Conservation (phyloP, 2,329 filamentous ascomycete species). For the Onygena corvina region DNA sequence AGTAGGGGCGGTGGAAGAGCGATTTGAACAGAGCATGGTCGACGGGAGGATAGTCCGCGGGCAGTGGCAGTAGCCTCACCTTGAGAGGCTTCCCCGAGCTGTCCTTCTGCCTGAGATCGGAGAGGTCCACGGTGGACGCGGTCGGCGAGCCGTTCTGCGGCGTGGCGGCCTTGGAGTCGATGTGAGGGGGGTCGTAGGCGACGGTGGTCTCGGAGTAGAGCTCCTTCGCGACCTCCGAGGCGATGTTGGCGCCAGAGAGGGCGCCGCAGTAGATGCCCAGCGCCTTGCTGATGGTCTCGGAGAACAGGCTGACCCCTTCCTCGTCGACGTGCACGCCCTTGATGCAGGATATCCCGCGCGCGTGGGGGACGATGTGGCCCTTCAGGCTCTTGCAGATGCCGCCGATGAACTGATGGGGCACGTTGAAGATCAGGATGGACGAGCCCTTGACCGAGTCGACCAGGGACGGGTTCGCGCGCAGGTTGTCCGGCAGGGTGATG, state of each 20-base stretch:
- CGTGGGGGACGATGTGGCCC: constrained; percentile 82
- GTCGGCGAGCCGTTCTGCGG: constrained; percentile 43
- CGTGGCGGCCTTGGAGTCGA: constrained; percentile 70
- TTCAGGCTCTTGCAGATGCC: constrained; percentile 72
- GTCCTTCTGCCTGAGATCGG: constrained; percentile 53
- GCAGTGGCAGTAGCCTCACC: constrained; percentile 61
- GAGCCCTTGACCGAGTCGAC: constrained; percentile 67
- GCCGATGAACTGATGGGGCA: constrained; percentile 80
- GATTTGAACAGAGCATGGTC: constrained; percentile 72
- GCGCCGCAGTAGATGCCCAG: constrained; percentile 95
- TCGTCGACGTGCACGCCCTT: constrained; percentile 93
- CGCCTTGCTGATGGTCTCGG: constrained; percentile 81
- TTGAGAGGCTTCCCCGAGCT: constrained; percentile 55
- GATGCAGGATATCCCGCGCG: constrained; percentile 91
- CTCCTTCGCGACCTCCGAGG: constrained; percentile 83
- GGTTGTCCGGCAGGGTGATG: constrained; percentile 67
- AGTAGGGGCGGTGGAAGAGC: constrained; percentile 92
- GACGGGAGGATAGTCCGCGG: constrained; percentile 70
- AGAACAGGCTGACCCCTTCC: constrained; percentile 77
- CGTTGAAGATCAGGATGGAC: constrained; percentile 87
- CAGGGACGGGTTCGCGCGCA: constrained; percentile 34
- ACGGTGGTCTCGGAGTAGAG: constrained; percentile 97
- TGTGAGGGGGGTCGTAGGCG: constrained; percentile 80
- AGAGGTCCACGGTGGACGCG: constrained; percentile 33
- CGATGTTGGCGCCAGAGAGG: constrained; percentile 90